phyloP scores from a whole-genome alignment of 495 filamentous ascomycete genomes.

The Hapsidospora chrysogenum region DNA sequence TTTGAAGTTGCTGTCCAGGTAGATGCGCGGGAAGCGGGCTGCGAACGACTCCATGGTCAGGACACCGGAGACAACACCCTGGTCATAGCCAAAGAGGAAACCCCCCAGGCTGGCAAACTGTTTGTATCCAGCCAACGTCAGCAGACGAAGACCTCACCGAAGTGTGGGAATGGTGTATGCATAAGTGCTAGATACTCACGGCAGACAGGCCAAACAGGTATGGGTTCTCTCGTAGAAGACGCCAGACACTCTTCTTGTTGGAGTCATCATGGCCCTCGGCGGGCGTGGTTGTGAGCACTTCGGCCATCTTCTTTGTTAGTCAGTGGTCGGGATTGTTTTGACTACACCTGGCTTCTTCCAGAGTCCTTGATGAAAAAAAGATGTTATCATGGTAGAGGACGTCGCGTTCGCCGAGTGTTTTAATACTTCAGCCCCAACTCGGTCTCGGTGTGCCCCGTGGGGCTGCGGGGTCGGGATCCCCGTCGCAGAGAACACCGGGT shows the following conservation, averaged over 20 bases:
- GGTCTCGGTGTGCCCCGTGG: too few species aligned
- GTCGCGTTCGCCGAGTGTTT: too few species aligned
- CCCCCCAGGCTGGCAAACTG: conserved; percentile 21
- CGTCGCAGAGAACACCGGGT: too few species aligned
- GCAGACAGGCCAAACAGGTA: conserved; percentile 25
- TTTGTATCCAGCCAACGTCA: background rate
- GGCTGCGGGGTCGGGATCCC: too few species aligned
- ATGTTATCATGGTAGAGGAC: too few species aligned
- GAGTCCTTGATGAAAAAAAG: too few species aligned
- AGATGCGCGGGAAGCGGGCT: conserved; percentile 8
- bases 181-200: conserved; percentile 10
- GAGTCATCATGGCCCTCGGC: conserved; percentile 3
- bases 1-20: conserved; percentile 7
- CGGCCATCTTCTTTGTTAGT: too few species aligned
- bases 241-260: conserved; percentile 14
- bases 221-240: conserved; percentile 19
- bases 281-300: background rate
- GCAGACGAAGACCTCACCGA: background rate
- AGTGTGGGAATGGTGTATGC: background rate
- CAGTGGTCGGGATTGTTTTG: too few species aligned
- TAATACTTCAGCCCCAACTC: too few species aligned
- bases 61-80: conserved; percentile 37
- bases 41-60: conserved; percentile 25
- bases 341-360: too few species aligned
- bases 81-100: conserved; percentile 22